Evolutionary conservation across 2,329 filamentous ascomycete species (phyloP).

Genomic region (Cladorrhinum sp.): DNA sequence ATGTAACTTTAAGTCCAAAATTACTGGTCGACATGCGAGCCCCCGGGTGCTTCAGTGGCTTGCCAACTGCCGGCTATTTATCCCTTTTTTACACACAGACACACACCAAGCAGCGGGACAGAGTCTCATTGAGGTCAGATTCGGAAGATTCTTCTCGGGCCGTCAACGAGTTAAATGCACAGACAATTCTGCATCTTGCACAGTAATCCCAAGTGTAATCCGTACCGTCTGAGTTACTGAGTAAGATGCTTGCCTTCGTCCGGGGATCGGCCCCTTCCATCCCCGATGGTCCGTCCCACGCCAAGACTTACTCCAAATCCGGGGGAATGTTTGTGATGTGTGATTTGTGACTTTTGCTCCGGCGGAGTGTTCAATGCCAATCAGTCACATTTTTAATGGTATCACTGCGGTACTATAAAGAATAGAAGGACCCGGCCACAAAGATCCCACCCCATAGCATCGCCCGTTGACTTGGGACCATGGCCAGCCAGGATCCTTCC

Average conservation of each 20-base stretch:
- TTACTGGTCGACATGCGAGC: neutral
- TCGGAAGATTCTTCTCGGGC: neutral
- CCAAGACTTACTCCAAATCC: neutral
- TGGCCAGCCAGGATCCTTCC: neutral
- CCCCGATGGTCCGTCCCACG: neutral
- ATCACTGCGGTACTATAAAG: no score
- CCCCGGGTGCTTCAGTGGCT: neutral
- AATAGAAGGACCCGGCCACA: neutral
- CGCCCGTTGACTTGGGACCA: neutral
- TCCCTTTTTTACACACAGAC: neutral
- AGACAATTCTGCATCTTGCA: neutral
- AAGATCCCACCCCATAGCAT: neutral
- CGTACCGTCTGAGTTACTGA: neutral
- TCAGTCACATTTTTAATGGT: no score
- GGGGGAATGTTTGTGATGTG: neutral
- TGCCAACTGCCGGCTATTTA: neutral
- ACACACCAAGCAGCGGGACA: no score
- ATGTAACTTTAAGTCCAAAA: neutral
- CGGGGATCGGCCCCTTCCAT: no score
- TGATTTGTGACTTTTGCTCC: neutral
- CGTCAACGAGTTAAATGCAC: neutral
- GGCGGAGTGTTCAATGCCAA: neutral
- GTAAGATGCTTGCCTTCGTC: no score
- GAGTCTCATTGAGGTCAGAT: no score
- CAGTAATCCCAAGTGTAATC: neutral